Evolutionary conservation across 169 alveolate genomes (phyloP).

Genomic region (Babesia caballi): DNA sequence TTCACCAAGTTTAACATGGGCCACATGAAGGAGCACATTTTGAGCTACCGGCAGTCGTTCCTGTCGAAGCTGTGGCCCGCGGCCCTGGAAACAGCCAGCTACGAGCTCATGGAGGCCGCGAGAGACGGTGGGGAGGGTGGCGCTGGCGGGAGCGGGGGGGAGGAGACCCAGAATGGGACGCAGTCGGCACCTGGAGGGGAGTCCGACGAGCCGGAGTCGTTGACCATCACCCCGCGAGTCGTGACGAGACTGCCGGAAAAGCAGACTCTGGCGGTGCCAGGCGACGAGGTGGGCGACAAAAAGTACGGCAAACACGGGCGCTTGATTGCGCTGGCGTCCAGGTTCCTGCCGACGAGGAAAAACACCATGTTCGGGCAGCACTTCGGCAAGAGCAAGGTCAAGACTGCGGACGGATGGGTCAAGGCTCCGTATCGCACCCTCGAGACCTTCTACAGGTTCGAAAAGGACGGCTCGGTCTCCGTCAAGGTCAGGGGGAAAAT

Average conservation of each 20-base stretch:
- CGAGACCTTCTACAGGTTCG: constrained; percentile 43
- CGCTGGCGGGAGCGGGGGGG: neutral
- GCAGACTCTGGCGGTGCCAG: neutral
- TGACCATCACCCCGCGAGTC: neutral
- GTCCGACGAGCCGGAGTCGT: neutral
- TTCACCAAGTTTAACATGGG: constrained; percentile 31
- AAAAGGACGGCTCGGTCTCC: constrained; percentile 27
- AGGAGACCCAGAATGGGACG: neutral
- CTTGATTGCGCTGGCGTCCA: constrained; percentile 8
- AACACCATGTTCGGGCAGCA: constrained; percentile 46
- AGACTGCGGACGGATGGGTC: constrained; percentile 52
- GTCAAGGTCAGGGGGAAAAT: constrained; percentile 60
- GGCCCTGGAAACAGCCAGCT: constrained; percentile 13
- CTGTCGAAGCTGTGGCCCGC: constrained; percentile 34
- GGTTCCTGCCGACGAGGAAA: constrained; percentile 10
- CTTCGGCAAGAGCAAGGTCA: constrained; percentile 28
- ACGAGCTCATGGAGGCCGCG: neutral
- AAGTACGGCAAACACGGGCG: neutral
- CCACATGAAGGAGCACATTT: constrained; percentile 10
- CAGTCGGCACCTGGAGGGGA: neutral
- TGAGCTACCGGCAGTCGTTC: constrained; percentile 25
- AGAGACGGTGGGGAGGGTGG: neutral
- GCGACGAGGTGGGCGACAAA: neutral
- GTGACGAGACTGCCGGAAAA: neutral
- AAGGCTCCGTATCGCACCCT: constrained; percentile 31